Evolutionary conservation across 768 basidiomycete species (phyloP), one percentile per base, ranked within the genome.

Genomic region (Dacryopinax spathularia): DNA sequence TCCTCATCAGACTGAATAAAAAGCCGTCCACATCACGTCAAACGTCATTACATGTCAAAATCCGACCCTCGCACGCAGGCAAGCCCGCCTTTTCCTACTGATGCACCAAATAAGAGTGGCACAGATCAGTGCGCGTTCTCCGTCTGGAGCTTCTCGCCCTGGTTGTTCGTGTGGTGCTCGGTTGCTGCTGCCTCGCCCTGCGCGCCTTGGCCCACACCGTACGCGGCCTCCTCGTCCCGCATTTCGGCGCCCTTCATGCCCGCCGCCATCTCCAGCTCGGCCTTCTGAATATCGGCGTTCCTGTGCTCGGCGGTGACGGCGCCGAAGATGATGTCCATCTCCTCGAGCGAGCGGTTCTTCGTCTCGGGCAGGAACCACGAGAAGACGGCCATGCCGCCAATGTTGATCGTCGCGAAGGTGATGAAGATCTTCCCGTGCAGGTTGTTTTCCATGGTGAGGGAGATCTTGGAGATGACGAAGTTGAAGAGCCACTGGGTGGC

Each of bases 401-500:
- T 77, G 73, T 90, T 88, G 73, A 90, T 80, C 25, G 87, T 76
- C 1, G 77, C 88, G 70, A 89, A 89, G 80, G 88, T 82, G 68
- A 89, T 73, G 77, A 89, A 89, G 61, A 89, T 76, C 74, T 89
- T 88, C 74, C 80, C 89, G 0, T 85, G 84, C 6, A 89, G 74
- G 62, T 78, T 73, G 0, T 81, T 79, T 33, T 80, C 80, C 66
- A 89, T 76, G 27, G 78, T 77, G 1, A 85, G 88, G 10, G 87
- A 88, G 39, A 83, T 79, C 74, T 87, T 88, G 2, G 85, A 78
- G 20, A 90, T 78, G 62, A 85, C 82, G 66, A 88, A 89, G 73
- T 87, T 86, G 80, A 81, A 90, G 9, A 92, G 73, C 89, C 89
- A 91, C 63, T 92, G 91, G 1, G 87, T 83, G 16, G 84, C 83